Conservation (phyloP, 1,139 yeast genomes). For the Taiozyma sp. region DNA sequence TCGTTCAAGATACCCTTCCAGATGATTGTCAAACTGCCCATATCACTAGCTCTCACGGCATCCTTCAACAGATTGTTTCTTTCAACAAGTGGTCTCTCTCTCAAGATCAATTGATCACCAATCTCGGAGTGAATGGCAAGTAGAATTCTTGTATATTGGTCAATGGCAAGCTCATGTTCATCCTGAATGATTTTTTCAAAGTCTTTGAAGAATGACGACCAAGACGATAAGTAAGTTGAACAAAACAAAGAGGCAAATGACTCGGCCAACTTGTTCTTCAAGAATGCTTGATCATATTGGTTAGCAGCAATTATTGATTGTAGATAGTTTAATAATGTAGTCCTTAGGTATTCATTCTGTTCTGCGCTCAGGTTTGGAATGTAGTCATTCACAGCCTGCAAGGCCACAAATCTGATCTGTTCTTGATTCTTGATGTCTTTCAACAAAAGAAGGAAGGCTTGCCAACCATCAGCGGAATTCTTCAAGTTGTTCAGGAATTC, state of each 20-base stretch:
- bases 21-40: slow-evolving; percentile 56
- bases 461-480: slow-evolving; percentile 75
- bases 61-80: slow-evolving; percentile 77
- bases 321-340: slow-evolving; percentile 37
- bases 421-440: slow-evolving; percentile 39
- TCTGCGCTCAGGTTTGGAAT: slow-evolving; percentile 45
- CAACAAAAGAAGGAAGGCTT: slow-evolving; percentile 65
- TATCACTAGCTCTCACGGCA: slow-evolving; percentile 70
- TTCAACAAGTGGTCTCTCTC: slow-evolving; percentile 58
- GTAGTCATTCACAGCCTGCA: slow-evolving; percentile 69
- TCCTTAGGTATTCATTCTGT: slow-evolving; percentile 35
- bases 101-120: slow-evolving; percentile 81
- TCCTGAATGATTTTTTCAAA: slow-evolving; percentile 37
- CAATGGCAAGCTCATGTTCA: slow-evolving; percentile 52
- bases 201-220: slow-evolving; percentile 69
- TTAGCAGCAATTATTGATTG: slow-evolving; percentile 29
- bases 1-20: slow-evolving; percentile 61
- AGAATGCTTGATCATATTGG: slow-evolving; percentile 50
- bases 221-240: slow-evolving; percentile 51
- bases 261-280: slow-evolving; percentile 78
- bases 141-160: slow-evolving; percentile 72
- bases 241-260: slow-evolving; percentile 69
- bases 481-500: slow-evolving; percentile 75
- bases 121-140: slow-evolving; percentile 83
- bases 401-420: slow-evolving; percentile 67